Conservation (phyloP, 805 yeast species). For the Suhomyces tanzawaensis region DNA sequence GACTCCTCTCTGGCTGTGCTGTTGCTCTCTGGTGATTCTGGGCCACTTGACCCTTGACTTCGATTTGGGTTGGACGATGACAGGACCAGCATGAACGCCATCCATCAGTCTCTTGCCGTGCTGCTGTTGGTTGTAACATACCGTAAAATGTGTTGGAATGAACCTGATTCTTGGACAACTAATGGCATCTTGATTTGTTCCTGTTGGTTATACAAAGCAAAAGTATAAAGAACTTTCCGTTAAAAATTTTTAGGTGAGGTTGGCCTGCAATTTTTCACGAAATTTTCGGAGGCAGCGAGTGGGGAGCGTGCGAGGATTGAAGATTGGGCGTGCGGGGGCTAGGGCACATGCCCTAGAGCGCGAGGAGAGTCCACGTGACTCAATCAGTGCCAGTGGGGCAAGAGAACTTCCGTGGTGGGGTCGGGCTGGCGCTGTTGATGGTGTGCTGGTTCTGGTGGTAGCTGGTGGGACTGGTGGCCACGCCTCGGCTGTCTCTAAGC, state of each 20-base stretch:
- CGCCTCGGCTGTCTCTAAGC: not conserved
- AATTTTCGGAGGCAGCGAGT: conserved; percentile 10
- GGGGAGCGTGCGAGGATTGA: conserved; percentile 3
- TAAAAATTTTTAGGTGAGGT: conserved; percentile 12
- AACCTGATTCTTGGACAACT: conserved; percentile 98
- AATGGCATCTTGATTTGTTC: conserved; percentile 68
- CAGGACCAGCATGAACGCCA: too few species aligned
- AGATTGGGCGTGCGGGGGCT: not conserved
- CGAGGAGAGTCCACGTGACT: too few species aligned
- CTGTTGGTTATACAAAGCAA: conserved; percentile 13
- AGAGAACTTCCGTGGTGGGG: too few species aligned
- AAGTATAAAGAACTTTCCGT: conserved; percentile 10
- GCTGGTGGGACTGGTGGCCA: not conserved
- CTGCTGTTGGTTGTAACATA: conserved; percentile 44
- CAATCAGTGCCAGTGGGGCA: too few species aligned
- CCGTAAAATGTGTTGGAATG: conserved; percentile 99
- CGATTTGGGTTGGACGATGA: too few species aligned
- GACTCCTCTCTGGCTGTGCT: too few species aligned
- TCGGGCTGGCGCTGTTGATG: too few species aligned
- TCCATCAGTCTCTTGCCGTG: not conserved
- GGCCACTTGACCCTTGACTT: too few species aligned
- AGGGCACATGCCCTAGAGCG: conserved; percentile 10
- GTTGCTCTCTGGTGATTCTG: too few species aligned
- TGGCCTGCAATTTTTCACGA: conserved; percentile 8
- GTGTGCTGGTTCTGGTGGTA: too few species aligned